Conservation (phyloP, 2,329 filamentous ascomycete species). For the Colletotrichum zoysiae region DNA sequence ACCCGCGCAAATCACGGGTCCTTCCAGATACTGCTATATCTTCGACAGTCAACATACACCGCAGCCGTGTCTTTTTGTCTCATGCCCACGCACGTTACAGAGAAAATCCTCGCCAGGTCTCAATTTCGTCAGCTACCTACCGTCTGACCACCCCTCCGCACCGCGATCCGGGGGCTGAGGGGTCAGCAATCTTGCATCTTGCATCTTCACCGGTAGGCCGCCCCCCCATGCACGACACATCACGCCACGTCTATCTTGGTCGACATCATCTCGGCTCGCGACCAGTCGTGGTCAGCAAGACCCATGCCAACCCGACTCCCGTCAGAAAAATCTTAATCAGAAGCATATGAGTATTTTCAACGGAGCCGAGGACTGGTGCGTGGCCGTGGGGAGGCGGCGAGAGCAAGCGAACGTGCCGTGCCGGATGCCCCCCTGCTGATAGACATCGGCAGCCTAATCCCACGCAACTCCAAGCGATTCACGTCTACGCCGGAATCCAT, state of each 20-base stretch:
- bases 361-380: neutral
- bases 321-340: constrained; percentile 8
- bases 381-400: neutral
- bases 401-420: neutral
- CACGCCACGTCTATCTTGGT: constrained; percentile 22
- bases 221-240: neutral
- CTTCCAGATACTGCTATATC: neutral
- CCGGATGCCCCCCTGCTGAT: constrained; percentile 1
- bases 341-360: constrained; percentile 2
- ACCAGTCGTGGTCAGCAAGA: constrained; percentile 16
- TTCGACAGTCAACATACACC: neutral
- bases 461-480: neutral
- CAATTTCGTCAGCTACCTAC: neutral
- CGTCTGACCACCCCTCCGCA: neutral
- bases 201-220: neutral
- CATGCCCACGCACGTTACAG: neutral
- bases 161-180: neutral
- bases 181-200: neutral
- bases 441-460: constrained; percentile 12
- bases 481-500: neutral
- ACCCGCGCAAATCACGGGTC: neutral
- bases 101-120: neutral
- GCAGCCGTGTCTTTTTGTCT: neutral
- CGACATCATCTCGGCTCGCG: constrained; percentile 22
- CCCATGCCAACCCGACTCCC: neutral